Base-by-base conservation (phyloP, 306 rosid genomes). In the Begonia masoniana region DNA sequence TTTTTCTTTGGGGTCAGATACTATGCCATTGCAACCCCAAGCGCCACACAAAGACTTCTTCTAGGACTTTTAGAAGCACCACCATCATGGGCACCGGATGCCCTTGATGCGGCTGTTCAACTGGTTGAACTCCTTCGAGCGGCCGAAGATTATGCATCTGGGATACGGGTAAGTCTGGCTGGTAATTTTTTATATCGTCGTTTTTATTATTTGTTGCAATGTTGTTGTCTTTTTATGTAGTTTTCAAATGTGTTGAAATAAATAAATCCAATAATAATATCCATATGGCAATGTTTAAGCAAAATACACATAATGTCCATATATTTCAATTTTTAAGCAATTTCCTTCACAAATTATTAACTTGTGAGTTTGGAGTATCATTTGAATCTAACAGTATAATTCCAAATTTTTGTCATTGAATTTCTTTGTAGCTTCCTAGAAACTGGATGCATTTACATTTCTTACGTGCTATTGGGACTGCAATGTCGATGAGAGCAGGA, bases 51-150 rank as follows among this genome's bases (percentile, higher is more conserved):
- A 67, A 83, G 97, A 77, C 97, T 91, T 67, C 96, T 91, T 71
- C 91, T 85, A 54, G 97, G 97, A 58, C 94, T 91, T 63, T 68
- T 91, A 56, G 97, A 91, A 78, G 97, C 97, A 52, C 97, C 97
- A 4, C 97, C 97, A 24, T 91, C 97, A 3, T 91, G 97, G 97
- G 97, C 97, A 59, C 97, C 97, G 8, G 97, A 91, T 78, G 97
- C 97, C 58, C 97, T 91, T 59, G 97, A 91, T 75, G 97, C 97
- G 31, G 91, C 96, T 57, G 96, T 91, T 45, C 97, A 91, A 74
- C 95, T 91, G 45, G 97, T 91, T 71, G 96, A 85, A 59, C 97
- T 91, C 47, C 97, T 91, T 61, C 94, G 97, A 54, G 96, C 97
- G 69, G 97, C 97, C 63, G 97, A 91, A 77, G 97, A 91, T 71